Evolutionary conservation across 805 yeast species (phyloP), one percentile per base, ranked within the genome.

Genomic region (Dipodascus albidus): DNA sequence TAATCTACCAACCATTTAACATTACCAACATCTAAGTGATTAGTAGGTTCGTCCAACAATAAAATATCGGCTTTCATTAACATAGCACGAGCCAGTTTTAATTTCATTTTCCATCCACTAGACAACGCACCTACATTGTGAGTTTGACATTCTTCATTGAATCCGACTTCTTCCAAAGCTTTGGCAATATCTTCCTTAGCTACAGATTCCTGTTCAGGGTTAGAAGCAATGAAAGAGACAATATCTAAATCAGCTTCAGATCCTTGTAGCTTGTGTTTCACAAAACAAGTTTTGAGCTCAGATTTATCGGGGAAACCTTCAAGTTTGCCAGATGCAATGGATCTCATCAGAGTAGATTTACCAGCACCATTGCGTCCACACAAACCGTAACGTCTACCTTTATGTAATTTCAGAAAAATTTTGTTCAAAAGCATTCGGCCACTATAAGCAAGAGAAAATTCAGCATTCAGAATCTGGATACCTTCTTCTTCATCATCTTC

Each of bases 301-400:
- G 85, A 80, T 64, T 88, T 83, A 61, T 87, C 85, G 48, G 99
- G 99, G 82, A 93, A 91, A 2, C 98, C 98, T 73, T 91, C 98
- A 58, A 91, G 77, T 73, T 91, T 96, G 54, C 98, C 98, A 65
- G 88, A 87, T 53, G 96, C 88, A 64, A 91, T 93, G 27, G 98
- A 84, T 70, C 98, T 81, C 98, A 91, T 89, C 64, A 91, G 76
- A 14, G 99, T 91, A 15, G 97, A 89, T 71, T 91, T 91, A 75
- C 99, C 99, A 56, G 96, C 97, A 78, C 99, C 99, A 68, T 91
- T 91, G 73, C 97, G 79, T 67, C 99, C 99, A 77, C 96, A 88
- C 57, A 91, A 78, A 75, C 99, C 99, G 67, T 91, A 91, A 71
- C 99, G 81, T 72, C 87, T 96, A 63, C 98, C 98, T 73, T 90